Conservation (phyloP, 441 rosid species). For the Euphorbia schlechtendalii region DNA sequence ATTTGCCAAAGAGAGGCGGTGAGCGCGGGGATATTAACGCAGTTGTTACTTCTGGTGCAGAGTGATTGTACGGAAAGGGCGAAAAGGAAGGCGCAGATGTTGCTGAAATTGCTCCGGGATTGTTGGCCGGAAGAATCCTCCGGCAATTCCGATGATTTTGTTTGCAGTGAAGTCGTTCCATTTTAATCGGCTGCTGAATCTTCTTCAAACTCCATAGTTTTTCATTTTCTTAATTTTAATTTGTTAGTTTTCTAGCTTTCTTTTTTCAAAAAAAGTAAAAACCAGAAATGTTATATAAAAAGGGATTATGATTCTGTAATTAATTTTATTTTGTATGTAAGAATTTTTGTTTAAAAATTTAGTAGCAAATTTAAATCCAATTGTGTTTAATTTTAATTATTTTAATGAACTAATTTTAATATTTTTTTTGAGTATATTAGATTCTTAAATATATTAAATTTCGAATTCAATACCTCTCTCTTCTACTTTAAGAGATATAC, state of each 20-base stretch:
- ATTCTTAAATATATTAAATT: too few relatives aligned
- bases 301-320: constrained; percentile 16
- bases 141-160: constrained; percentile 61
- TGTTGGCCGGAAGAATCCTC: constrained; percentile 74
- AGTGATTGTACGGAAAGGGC: constrained; percentile 91
- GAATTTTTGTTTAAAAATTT: constrained; percentile 21
- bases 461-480: too few relatives aligned
- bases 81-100: constrained; percentile 79
- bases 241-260: constrained; percentile 3
- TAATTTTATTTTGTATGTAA: constrained; percentile 35
- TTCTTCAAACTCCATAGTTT: background rate
- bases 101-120: constrained; percentile 69
- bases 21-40: constrained; percentile 67
- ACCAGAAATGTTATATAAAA: constrained; percentile 14
- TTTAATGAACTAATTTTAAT: too few relatives aligned
- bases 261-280: background rate
- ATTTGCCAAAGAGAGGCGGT: constrained; percentile 65
- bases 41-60: constrained; percentile 71
- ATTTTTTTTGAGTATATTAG: too few relatives aligned
- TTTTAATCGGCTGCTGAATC: constrained; percentile 32
- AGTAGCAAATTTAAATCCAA: constrained; percentile 2
- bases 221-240: background rate
- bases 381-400: background rate
- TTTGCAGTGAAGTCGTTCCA: constrained; percentile 66
- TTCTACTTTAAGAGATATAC: too few relatives aligned